Conservation (phyloP, 2,329 filamentous ascomycete species). For the Xylariaceae sp. region DNA sequence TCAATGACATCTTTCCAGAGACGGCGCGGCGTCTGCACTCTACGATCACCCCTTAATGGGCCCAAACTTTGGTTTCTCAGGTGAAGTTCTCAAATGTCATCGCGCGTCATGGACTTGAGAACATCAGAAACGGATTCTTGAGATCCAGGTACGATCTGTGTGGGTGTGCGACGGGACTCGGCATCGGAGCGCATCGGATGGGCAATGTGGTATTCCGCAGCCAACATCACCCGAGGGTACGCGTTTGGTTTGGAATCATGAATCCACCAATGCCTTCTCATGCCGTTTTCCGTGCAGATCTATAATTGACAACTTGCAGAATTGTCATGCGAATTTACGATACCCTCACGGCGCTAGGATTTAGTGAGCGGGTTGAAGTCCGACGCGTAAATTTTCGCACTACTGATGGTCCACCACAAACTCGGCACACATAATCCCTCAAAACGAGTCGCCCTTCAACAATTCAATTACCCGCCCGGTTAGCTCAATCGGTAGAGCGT, state of each 20-base stretch:
- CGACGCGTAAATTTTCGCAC: too few species aligned
- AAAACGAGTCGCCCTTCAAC: not conserved
- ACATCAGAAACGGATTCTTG: not conserved
- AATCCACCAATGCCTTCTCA: too few species aligned
- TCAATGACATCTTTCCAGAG: slow-evolving; percentile 5
- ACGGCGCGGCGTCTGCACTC: not conserved
- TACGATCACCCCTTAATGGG: not conserved
- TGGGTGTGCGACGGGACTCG: not conserved
- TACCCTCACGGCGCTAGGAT: not conserved
- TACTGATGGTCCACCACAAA: too few species aligned
- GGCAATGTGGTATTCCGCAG: not conserved
- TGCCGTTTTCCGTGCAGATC: not conserved
- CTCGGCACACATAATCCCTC: not conserved
- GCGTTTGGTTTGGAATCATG: not conserved
- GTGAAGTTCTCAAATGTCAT: not conserved
- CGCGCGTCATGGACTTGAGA: slow-evolving; percentile 1
- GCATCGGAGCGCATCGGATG: not conserved
- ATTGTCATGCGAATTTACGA: not conserved
- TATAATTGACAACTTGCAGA: too few species aligned
- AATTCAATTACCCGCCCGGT: slow-evolving; percentile 38
- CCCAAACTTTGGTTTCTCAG: not conserved
- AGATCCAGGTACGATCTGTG: not conserved
- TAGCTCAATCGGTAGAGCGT: slow-evolving; percentile 71
- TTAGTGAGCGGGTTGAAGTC: too few species aligned
- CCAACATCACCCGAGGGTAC: not conserved